Percentiles rank a stretch among this genome's conserved stretches.
Conservation (phyloP, 345 rosid genomes). For the Boechera retrofracta region DNA sequence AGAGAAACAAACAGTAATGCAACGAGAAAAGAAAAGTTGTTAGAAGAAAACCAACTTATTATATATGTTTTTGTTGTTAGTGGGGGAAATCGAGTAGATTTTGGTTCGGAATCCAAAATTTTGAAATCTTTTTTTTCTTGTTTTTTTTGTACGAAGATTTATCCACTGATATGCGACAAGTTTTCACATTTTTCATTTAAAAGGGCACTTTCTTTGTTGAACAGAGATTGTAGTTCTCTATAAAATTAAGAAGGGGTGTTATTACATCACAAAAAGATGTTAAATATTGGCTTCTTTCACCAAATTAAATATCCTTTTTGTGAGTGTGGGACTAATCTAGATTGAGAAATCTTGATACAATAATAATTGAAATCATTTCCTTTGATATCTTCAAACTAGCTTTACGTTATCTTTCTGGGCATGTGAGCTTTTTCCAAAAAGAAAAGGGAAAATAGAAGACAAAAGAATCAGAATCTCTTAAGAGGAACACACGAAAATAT, state of each 20-base stretch:
- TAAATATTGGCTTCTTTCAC: slow-evolving; percentile 23
- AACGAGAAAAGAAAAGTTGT: slow-evolving; percentile 35
- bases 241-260: slow-evolving; percentile 20
- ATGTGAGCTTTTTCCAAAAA: slow-evolving; percentile 27
- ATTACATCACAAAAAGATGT: slow-evolving; percentile 13
- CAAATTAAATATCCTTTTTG: background rate
- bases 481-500: slow-evolving; percentile 27
- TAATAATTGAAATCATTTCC: slow-evolving; percentile 7
- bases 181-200: slow-evolving; percentile 42
- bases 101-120: slow-evolving; percentile 39
- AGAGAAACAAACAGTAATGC: slow-evolving; percentile 40
- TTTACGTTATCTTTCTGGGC: slow-evolving; percentile 41
- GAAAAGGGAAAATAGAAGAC: slow-evolving; percentile 17
- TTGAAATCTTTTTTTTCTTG: background rate
- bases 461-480: slow-evolving; percentile 41
- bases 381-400: slow-evolving; percentile 36
- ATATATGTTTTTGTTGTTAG: slow-evolving; percentile 4
- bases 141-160: slow-evolving; percentile 14
- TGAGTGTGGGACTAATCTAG: too few species aligned
- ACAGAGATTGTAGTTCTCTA: slow-evolving; percentile 31
- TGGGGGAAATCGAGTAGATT: slow-evolving; percentile 40
- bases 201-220: slow-evolving; percentile 46
- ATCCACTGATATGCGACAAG: slow-evolving; percentile 35
- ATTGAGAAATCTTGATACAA: too few species aligned
- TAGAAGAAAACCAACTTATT: background rate